Percentiles rank a stretch among this genome's conserved stretches.
Conservation (phyloP, 768 basidiomycete species). For the Lactarius quietus region DNA sequence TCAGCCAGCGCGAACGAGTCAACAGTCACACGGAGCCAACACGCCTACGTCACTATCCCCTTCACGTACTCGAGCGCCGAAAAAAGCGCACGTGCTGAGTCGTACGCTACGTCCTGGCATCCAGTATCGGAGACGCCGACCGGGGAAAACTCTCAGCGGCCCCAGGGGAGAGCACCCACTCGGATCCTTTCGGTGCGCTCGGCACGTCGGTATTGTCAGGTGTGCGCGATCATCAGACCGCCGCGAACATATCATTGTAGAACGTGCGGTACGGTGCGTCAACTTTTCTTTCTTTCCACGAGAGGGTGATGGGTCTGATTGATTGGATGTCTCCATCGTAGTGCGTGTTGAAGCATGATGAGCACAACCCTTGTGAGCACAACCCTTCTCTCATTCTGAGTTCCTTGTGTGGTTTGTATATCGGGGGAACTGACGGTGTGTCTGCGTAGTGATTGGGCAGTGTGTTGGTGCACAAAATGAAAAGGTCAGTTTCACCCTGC, state of each 20-base stretch:
- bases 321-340: conserved; percentile 36
- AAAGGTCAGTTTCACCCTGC: conserved; percentile 47
- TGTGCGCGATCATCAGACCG: conserved; percentile 67
- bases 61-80: conserved; percentile 1
- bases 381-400: no score
- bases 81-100: not conserved
- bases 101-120: not conserved
- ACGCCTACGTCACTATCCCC: not conserved
- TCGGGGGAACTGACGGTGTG: conserved; percentile 1
- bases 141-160: not conserved
- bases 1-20: no score
- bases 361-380: conserved; percentile 82
- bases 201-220: conserved; percentile 64
- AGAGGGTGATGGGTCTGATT: not conserved
- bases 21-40: no score
- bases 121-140: not conserved
- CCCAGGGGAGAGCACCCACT: conserved; percentile 32
- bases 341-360: conserved; percentile 83
- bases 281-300: conserved; percentile 12
- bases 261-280: conserved; percentile 69
- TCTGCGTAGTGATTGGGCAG: conserved; percentile 77
- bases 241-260: conserved; percentile 78
- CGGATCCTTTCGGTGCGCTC: conserved; percentile 50
- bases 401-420: not conserved
- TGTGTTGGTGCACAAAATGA: conserved; percentile 93